phyloP scores from a whole-genome alignment of 768 basidiomycete species.

The Mycena leptocephala region DNA sequence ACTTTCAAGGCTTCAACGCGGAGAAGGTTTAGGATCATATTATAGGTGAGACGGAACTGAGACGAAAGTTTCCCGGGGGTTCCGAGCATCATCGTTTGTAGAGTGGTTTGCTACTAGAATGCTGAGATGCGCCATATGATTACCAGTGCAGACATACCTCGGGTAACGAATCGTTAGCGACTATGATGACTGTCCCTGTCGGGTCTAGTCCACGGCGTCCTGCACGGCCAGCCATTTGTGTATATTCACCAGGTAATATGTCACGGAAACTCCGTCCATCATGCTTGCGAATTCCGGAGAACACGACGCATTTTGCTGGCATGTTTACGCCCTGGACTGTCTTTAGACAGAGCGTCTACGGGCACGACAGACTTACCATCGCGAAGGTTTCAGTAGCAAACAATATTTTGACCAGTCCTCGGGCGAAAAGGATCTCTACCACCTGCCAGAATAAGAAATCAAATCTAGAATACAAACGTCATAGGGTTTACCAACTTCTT shows the following conservation, averaged over 20 bases:
- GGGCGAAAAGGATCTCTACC: constrained; percentile 96
- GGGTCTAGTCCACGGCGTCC: constrained; percentile 96
- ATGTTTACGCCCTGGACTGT: constrained; percentile 93
- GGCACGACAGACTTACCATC: constrained; percentile 74
- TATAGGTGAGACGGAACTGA: constrained; percentile 98
- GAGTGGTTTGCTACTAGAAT: constrained; percentile 73
- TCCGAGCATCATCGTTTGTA: constrained; percentile 96
- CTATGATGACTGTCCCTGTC: constrained; percentile 96
- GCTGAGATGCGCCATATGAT: background rate
- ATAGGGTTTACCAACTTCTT: constrained; percentile 77
- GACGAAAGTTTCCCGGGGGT: constrained; percentile 92
- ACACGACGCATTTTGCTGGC: constrained; percentile 98
- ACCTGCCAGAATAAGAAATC: constrained; percentile 65
- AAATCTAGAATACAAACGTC: background rate
- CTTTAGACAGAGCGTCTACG: background rate
- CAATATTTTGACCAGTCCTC: constrained; percentile 95
- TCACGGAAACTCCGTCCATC: constrained; percentile 95
- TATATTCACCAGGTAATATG: constrained; percentile 93
- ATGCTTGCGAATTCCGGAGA: constrained; percentile 95
- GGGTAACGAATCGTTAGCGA: constrained; percentile 87
- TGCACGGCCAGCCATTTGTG: constrained; percentile 99
- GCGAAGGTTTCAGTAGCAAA: constrained; percentile 99
- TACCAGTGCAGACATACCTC: constrained; percentile 68
- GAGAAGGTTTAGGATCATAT: constrained; percentile 98
- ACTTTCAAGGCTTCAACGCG: constrained; percentile 96